A percentile compares a stretch with the other conserved stretches of the same genome.
These are phyloP conservation scores for Meripilus lineatus DNA, from an alignment of 1,284 basidiomycete species.

Conservation along the genomic window DNA sequence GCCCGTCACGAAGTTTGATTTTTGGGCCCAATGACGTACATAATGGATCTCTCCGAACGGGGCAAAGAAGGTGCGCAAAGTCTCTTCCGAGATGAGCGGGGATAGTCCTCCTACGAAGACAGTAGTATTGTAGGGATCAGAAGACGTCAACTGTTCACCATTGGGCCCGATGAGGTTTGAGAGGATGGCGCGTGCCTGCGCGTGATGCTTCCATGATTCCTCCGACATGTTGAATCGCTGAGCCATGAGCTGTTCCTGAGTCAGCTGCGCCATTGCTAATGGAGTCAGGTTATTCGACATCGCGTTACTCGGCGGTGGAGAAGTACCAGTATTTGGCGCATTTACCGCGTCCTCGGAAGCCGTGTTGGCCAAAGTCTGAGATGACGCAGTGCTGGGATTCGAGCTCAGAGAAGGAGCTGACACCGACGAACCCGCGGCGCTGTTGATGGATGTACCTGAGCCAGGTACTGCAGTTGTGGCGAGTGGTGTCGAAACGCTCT, in stretches of 20 bases:
- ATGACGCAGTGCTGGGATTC: constrained; percentile 46
- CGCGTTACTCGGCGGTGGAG: constrained; percentile 11
- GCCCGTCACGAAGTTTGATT: no score
- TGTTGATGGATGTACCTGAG: constrained; percentile 34
- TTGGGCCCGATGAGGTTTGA: constrained; percentile 79
- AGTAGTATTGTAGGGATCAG: constrained; percentile 89
- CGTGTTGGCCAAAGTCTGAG: constrained; percentile 36
- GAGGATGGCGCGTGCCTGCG: constrained; percentile 72
- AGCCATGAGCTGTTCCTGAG: constrained; percentile 36
- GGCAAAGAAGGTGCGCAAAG: constrained; percentile 80
- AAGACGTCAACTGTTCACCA: constrained; percentile 77
- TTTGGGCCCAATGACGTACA: no score
- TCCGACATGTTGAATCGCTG: constrained; percentile 56
- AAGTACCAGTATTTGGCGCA: constrained; percentile 7
- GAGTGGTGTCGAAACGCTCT: constrained; percentile 66
- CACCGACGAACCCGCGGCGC: constrained; percentile 42
- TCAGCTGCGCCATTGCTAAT: constrained; percentile 35
- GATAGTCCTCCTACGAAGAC: constrained; percentile 89
- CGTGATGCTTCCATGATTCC: constrained; percentile 79
- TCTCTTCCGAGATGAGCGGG: constrained; percentile 83
- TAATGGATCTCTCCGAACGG: constrained; percentile 93
- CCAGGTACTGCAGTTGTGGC: constrained; percentile 33
- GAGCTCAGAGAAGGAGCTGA: constrained; percentile 56
- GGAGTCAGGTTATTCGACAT: constrained; percentile 32
- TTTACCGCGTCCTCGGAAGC: constrained; percentile 40